Evolutionary conservation across 1,139 yeast species (phyloP), one percentile per base, ranked within the genome.

Genomic region (Hansenula sp.): DNA sequence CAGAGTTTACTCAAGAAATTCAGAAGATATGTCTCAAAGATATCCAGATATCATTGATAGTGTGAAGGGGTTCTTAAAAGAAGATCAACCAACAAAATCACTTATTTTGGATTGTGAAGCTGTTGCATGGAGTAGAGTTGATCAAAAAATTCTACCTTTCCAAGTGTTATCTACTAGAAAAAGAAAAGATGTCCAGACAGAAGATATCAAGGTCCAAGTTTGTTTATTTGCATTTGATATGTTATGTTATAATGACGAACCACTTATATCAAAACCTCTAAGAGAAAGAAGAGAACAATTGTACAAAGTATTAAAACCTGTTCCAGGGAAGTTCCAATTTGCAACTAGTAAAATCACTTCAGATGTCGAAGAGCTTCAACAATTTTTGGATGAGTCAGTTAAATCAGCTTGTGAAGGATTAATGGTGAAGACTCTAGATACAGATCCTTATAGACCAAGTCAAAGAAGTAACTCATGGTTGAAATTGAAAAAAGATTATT

Each of bases 401-500:
- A 82, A 83, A 53, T 95, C 86, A 55, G 71, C 90, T 18, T 94
- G 98, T 60, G 99, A 92, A 62, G 99, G 99, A 0, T 71, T 92
- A 38, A 92, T 92, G 99, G 92, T 92, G 36, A 92, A 92, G 59
- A 80, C 88, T 66, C 67, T 92, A 30, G 82, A 86, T 46, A 95
- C 96, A 0, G 61, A 62, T 8, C 96, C 89, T 39, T 92, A 92
- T 60, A 96, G 92, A 63, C 98, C 99, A 10, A 86, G 96, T 28
- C 90, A 90, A 61, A 74, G 99, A 58, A 86, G 96, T 11, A 71
- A 96, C 45, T 90, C 92, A 62, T 92, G 99, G 99, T 73, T 92
- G 49, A 92, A 92, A 58, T 70, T 92, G 56, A 92, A 92, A 64
- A 92, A 92, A 62, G 99, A 92, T 64, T 92, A 92, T 55, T 69